Percentiles rank a stretch among this genome's conserved stretches.
phyloP scores from a whole-genome alignment of 2,329 filamentous ascomycete genomes.

The Aspergillus luchuensis region DNA sequence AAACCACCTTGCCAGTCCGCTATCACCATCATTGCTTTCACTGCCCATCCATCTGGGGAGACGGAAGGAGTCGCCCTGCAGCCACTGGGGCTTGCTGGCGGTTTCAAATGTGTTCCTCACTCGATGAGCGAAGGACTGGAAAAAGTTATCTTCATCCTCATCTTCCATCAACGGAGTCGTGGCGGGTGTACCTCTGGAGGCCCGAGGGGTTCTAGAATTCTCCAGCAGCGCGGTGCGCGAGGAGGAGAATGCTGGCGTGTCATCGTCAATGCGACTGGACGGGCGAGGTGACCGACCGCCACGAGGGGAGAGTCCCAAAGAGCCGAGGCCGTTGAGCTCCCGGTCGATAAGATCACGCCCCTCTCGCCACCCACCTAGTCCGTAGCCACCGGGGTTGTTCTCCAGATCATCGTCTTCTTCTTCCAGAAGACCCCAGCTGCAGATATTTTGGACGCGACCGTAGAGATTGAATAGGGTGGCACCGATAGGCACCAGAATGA shows the following conservation, averaged over 20 bases:
- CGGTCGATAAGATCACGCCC: constrained; percentile 87
- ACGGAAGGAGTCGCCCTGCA: constrained; percentile 72
- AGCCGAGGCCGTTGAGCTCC: constrained; percentile 68
- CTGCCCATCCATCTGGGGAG: constrained; percentile 80
- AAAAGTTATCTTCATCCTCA: constrained; percentile 78
- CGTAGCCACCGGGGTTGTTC: constrained; percentile 65
- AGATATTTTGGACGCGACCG: constrained; percentile 71
- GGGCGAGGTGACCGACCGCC: constrained; percentile 33
- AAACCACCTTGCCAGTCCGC: constrained; percentile 42
- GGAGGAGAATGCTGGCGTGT: constrained; percentile 33
- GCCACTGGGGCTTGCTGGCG: constrained; percentile 78
- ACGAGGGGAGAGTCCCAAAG: constrained; percentile 43
- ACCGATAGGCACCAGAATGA: constrained; percentile 81
- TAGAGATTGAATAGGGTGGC: constrained; percentile 91
- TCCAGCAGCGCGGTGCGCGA: constrained; percentile 37
- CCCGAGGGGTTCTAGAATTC: constrained; percentile 29
- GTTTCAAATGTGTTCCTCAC: constrained; percentile 91
- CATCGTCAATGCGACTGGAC: constrained; percentile 28
- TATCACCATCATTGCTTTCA: constrained; percentile 45
- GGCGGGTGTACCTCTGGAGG: constrained; percentile 36
- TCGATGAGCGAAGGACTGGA: constrained; percentile 78
- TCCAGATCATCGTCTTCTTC: constrained; percentile 69
- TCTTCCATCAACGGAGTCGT: constrained; percentile 51
- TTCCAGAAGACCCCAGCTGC: constrained; percentile 78
- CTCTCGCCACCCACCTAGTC: constrained; percentile 85